Evolutionary conservation across 192 early-diverging fungal species (phyloP).

Genomic region (Endogone sp.): DNA sequence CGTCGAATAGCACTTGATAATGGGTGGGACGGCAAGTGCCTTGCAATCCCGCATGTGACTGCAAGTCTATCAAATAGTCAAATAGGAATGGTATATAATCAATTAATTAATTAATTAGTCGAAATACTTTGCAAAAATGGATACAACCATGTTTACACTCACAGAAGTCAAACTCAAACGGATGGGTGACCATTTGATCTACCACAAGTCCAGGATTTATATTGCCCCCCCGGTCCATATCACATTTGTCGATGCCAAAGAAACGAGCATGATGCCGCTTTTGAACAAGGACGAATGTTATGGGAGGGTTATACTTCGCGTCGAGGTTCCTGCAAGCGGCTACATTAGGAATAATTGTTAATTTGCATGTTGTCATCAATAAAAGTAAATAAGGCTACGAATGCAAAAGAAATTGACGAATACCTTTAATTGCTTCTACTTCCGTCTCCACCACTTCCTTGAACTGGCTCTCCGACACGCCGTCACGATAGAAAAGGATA

Average conservation of each 20-base stretch:
- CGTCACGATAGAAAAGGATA: constrained; percentile 88
- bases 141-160: too few species aligned
- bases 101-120: too few species aligned
- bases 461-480: constrained; percentile 89
- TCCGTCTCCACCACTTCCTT: constrained; percentile 69
- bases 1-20: constrained; percentile 89
- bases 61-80: too few species aligned
- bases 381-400: constrained; percentile 24
- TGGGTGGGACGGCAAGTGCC: constrained; percentile 91
- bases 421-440: constrained; percentile 56
- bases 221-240: constrained; percentile 76
- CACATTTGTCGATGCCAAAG: constrained; percentile 59
- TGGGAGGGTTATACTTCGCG: constrained; percentile 62
- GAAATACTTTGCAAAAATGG: too few species aligned
- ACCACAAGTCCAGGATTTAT: constrained; percentile 79
- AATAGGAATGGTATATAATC: too few species aligned
- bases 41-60: constrained; percentile 87
- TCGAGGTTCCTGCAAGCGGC: constrained; percentile 62
- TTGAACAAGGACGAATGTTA: constrained; percentile 84
- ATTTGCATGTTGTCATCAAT: constrained; percentile 61
- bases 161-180: constrained; percentile 81
- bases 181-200: constrained; percentile 69
- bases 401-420: constrained; percentile 37
- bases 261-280: constrained; percentile 91
- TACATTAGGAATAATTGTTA: constrained; percentile 56